These are phyloP conservation scores for Rhodocollybia butyracea DNA, from an alignment of 768 basidiomycete species.

Conservation along the genomic window DNA sequence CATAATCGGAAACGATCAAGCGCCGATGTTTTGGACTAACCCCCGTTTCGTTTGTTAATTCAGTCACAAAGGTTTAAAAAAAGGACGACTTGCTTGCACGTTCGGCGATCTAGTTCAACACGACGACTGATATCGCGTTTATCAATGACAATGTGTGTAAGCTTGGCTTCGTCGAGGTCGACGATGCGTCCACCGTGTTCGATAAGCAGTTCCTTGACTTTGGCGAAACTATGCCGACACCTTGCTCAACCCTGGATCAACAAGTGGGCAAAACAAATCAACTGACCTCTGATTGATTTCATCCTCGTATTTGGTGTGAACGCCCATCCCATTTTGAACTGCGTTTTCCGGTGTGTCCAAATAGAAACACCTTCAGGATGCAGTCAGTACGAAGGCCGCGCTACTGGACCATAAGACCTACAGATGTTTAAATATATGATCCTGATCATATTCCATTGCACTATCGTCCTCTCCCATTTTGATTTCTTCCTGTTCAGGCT, in stretches of 20 bases:
- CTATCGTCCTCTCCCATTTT: constrained; percentile 71
- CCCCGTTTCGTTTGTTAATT: constrained; percentile 13
- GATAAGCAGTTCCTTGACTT: constrained; percentile 48
- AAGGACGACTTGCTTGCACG: constrained; percentile 55
- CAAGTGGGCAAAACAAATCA: not conserved
- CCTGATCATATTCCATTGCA: constrained; percentile 77
- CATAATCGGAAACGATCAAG: constrained; percentile 74
- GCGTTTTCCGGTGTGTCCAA: constrained; percentile 83
- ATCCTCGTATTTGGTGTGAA: constrained; percentile 50
- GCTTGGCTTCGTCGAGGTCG: constrained; percentile 66
- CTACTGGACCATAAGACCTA: constrained; percentile 30
- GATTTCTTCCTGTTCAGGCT: constrained; percentile 13
- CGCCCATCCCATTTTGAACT: constrained; percentile 52
- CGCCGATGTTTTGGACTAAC: constrained; percentile 76
- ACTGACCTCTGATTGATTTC: constrained; percentile 54
- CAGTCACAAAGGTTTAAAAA: not conserved
- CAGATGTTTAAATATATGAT: constrained; percentile 81
- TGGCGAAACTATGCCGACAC: constrained; percentile 44
- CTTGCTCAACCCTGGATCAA: not conserved
- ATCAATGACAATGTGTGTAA: constrained; percentile 86
- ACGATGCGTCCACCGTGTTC: constrained; percentile 74
- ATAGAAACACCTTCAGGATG: constrained; percentile 72
- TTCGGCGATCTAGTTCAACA: constrained; percentile 63
- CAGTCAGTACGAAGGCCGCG: not conserved
- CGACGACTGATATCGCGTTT: constrained; percentile 78